Percentiles rank a stretch among this genome's conserved stretches.
These are phyloP conservation scores for Boletus vinaceobasis DNA, from an alignment of 768 basidiomycete genomes.

Conservation along the genomic window DNA sequence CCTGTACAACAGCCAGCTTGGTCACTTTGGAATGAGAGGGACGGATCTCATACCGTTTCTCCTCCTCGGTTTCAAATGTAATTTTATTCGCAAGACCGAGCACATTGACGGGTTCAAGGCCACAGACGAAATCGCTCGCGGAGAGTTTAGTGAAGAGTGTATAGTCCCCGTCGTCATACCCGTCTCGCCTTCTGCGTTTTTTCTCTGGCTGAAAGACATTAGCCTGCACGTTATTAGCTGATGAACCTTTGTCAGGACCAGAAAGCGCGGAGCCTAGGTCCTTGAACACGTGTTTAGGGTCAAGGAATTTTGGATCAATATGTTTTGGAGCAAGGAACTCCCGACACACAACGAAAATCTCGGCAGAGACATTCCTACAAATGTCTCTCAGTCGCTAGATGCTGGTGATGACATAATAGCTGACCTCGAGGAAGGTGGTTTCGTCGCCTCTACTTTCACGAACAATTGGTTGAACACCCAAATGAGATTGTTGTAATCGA, in stretches of 20 bases:
- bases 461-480: conserved; percentile 99
- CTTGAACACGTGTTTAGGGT: conserved; percentile 97
- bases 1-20: conserved; percentile 34
- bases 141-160: conserved; percentile 76
- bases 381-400: neutral
- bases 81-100: conserved; percentile 80
- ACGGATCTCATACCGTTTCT: conserved; percentile 58
- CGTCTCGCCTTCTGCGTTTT: conserved; percentile 87
- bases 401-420: conserved; percentile 10
- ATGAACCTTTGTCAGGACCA: conserved; percentile 49
- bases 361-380: conserved; percentile 92
- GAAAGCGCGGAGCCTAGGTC: conserved; percentile 57
- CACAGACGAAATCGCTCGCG: conserved; percentile 68
- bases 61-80: conserved; percentile 75
- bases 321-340: conserved; percentile 92
- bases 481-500: conserved; percentile 96
- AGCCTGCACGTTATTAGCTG: conserved; percentile 67
- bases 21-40: neutral
- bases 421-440: conserved; percentile 94
- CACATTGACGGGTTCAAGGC: conserved; percentile 68
- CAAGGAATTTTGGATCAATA: conserved; percentile 97
- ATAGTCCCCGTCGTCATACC: conserved; percentile 93
- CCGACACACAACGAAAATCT: conserved; percentile 98
- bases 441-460: conserved; percentile 95
- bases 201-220: conserved; percentile 98